Evolutionary conservation across 805 yeast genomes (phyloP).

Genomic region (Hemisphaericaspora nanyangensis): DNA sequence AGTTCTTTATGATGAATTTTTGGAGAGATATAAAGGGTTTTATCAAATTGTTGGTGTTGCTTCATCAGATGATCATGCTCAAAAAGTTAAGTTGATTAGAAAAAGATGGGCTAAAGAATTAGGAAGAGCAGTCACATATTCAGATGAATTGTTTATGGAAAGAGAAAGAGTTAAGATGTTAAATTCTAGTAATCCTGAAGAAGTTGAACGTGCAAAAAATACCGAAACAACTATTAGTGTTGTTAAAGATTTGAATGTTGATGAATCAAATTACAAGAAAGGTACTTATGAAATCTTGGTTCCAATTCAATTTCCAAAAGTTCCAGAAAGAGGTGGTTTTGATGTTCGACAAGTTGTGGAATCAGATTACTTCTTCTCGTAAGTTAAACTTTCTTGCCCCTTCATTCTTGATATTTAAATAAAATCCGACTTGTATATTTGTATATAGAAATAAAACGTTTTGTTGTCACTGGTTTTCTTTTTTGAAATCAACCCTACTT

Average conservation of each 20-base stretch:
- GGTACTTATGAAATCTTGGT: slow-evolving; percentile 46
- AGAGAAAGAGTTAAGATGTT: slow-evolving; percentile 55
- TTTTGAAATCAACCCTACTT: too few relatives aligned
- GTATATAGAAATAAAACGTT: too few relatives aligned
- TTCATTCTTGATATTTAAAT: too few relatives aligned
- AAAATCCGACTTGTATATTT: too few relatives aligned
- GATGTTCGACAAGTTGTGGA: slow-evolving; percentile 70
- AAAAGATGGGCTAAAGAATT: slow-evolving; percentile 43
- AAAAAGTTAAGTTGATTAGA: slow-evolving; percentile 47
- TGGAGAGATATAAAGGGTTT: slow-evolving; percentile 70
- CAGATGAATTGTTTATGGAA: slow-evolving; percentile 75
- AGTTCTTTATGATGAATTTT: slow-evolving; percentile 73
- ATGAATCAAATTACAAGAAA: neutral
- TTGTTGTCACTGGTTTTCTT: too few relatives aligned
- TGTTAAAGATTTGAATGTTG: slow-evolving; percentile 29
- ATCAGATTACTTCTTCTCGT: slow-evolving; percentile 76
- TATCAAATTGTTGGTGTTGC: slow-evolving; percentile 59
- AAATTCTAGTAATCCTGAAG: slow-evolving; percentile 47
- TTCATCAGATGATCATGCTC: slow-evolving; percentile 47
- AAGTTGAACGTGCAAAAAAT: slow-evolving; percentile 44
- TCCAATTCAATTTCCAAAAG: slow-evolving; percentile 66
- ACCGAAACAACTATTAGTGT: slow-evolving; percentile 73
- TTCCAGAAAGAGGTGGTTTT: slow-evolving; percentile 79
- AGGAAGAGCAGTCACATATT: slow-evolving; percentile 55
- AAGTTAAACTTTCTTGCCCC: too few relatives aligned